Base-by-base conservation (phyloP, 2,329 filamentous ascomycete genomes). In the Pestalotiopsis sp. region DNA sequence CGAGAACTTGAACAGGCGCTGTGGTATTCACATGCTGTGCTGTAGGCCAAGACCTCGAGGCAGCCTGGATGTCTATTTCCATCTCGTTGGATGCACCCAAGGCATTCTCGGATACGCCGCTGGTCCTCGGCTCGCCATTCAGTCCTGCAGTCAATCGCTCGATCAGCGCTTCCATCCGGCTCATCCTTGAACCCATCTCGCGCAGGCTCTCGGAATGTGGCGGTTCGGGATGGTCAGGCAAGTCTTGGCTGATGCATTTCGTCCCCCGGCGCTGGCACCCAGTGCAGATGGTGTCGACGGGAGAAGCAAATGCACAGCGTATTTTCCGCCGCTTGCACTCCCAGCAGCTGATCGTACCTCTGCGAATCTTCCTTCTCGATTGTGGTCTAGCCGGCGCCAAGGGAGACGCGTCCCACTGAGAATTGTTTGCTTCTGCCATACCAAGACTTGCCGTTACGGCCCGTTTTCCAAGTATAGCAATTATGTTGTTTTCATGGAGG, bases 321-420 rank as follows among this genome's bases (percentile, higher is more conserved):
- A 85, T 80, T 76, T 89, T 89, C 25, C 86, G 82, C 66, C 84
- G 81, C 75, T 86, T 86, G 80, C 87, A 89, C 71, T 88, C 86
- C 86, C 86, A 89, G 74, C 87, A 89, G 69, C 85, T 88, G 39
- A 77, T 80, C 0, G 87, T 89, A 20, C 87, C 87, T 67, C 88
- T 89, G 31, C 86, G 83, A 27, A 87, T 25, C 69, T 82, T 86
- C 56, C 80, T 59, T 52, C 45, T 52, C 45, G 45, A 52, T 23
- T 7, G 14, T 52, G 45, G 17, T 52, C 45, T 52, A 20, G 45
- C 45, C n/a, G 45, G 2, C 45, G 45, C 45, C 45, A 52, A 52
- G 45, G 45, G 45, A 52, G 45, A 52, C 45, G 45, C 45, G 45
- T 52, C 45, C 17, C 7, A 0, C n/a, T 52, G 45, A n/a, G 45